Percentiles rank a stretch among this genome's conserved stretches.
Evolutionary conservation across 2,329 filamentous ascomycete species (phyloP).

Genomic region (Alternaria conjuncta): DNA sequence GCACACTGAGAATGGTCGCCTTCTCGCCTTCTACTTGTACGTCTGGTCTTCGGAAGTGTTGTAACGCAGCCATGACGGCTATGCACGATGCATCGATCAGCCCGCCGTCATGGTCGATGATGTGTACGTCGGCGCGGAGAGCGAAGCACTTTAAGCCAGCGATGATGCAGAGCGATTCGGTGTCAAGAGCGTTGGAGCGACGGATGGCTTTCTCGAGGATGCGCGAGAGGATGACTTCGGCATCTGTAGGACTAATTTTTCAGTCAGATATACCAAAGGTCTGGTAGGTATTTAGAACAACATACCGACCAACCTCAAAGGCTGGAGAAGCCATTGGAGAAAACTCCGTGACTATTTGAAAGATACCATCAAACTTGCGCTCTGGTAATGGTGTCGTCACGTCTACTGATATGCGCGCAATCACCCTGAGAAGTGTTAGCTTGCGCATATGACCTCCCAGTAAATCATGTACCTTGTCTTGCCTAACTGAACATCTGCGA

Average conservation of each 20-base stretch:
- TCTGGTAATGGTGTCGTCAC: slow-evolving; percentile 85
- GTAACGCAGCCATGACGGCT: slow-evolving; percentile 83
- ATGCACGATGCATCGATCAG: slow-evolving; percentile 86
- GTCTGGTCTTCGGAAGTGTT: slow-evolving; percentile 91
- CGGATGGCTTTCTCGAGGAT: slow-evolving; percentile 94
- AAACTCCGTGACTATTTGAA: slow-evolving; percentile 89
- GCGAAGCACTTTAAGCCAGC: slow-evolving; percentile 92
- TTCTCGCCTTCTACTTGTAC: slow-evolving; percentile 83
- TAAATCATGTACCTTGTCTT: slow-evolving; percentile 75
- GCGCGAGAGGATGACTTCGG: slow-evolving; percentile 84
- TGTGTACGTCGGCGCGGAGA: slow-evolving; percentile 87
- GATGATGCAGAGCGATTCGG: slow-evolving; percentile 92
- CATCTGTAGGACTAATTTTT: slow-evolving; percentile 70
- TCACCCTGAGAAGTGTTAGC: slow-evolving; percentile 63
- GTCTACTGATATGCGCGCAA: slow-evolving; percentile 86
- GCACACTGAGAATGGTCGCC: slow-evolving; percentile 81
- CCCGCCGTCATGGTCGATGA: slow-evolving; percentile 89
- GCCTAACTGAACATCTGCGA: slow-evolving; percentile 84
- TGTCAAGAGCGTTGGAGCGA: slow-evolving; percentile 89
- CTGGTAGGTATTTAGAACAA: not conserved
- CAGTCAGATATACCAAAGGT: slow-evolving; percentile 27
- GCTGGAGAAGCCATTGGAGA: slow-evolving; percentile 90
- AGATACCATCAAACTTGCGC: slow-evolving; percentile 93
- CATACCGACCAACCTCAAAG: slow-evolving; percentile 80
- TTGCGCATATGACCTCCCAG: not conserved